phyloP scores from a whole-genome alignment of 495 filamentous ascomycete species.

The Penicillium pulvis region DNA sequence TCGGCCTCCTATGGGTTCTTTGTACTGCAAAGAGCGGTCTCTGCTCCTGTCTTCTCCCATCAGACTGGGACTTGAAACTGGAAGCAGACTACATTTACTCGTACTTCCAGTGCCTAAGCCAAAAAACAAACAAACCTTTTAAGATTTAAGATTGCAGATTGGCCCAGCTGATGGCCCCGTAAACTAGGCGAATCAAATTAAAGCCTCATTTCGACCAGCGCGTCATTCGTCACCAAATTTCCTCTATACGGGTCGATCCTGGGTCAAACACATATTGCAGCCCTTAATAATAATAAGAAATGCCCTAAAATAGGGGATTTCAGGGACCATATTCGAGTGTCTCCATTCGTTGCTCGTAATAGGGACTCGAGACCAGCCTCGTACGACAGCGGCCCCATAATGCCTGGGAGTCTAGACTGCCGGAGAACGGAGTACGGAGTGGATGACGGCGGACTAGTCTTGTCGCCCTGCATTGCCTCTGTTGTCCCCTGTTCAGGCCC shows the following conservation, averaged over 20 bases:
- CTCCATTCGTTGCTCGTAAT: background rate
- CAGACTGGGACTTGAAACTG: no score
- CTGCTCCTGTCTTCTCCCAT: background rate
- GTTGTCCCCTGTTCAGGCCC: background rate
- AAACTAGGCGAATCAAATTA: slow-evolving; percentile 1
- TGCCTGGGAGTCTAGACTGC: slow-evolving; percentile 3
- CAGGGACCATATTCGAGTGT: background rate
- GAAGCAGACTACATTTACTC: background rate
- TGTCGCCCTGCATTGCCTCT: slow-evolving; percentile 3
- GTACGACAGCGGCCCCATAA: background rate
- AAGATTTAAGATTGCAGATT: background rate
- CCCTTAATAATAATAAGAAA: background rate
- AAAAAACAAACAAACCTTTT: background rate
- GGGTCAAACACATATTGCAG: no score
- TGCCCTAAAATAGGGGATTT: background rate
- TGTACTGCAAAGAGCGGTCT: background rate
- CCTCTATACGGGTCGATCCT: background rate
- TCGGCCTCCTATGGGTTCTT: background rate
- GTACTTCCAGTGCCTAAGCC: background rate
- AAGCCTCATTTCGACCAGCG: background rate
- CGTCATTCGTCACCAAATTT: background rate
- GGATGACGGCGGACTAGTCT: background rate
- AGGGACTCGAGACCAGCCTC: background rate
- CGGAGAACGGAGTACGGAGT: background rate
- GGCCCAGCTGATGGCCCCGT: slow-evolving; percentile 3